phyloP scores from a whole-genome alignment of 306 rosid species.

The Mimosa pudica region DNA sequence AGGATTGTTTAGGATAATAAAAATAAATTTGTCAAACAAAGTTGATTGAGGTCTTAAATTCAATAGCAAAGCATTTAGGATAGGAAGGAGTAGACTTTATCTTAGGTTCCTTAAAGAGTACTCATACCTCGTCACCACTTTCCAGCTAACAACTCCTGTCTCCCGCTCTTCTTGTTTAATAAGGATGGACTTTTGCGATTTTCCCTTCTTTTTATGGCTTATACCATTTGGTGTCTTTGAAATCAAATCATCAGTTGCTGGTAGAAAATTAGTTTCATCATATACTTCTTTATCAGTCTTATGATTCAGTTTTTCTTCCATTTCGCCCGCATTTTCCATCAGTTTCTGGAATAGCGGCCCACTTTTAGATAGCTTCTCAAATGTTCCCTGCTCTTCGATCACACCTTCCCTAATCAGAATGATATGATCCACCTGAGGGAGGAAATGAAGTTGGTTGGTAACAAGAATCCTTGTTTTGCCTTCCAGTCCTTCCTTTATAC shows the following conservation, averaged over 20 bases:
- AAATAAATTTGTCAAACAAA: no score
- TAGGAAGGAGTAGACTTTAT: neutral
- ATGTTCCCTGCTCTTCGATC: conserved; percentile 80
- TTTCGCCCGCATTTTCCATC: conserved; percentile 89
- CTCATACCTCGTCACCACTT: conserved; percentile 65
- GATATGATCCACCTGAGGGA: conserved; percentile 82
- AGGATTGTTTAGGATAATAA: no score
- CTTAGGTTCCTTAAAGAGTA: neutral
- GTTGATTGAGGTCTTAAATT: no score
- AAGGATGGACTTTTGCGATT: conserved; percentile 60
- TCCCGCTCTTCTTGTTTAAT: conserved; percentile 87
- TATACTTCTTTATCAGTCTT: conserved; percentile 31
- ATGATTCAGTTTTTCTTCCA: conserved; percentile 61
- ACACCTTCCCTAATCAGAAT: conserved; percentile 67
- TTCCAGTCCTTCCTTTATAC: conserved; percentile 78
- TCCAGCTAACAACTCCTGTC: conserved; percentile 86
- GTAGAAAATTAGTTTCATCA: conserved; percentile 33
- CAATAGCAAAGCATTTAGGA: no score
- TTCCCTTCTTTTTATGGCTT: conserved; percentile 52
- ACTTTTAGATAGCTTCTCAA: conserved; percentile 72
- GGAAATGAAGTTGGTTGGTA: conserved; percentile 94
- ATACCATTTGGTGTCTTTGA: conserved; percentile 45
- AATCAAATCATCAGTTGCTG: conserved; percentile 39
- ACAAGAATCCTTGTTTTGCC: conserved; percentile 89
- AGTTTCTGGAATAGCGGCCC: conserved; percentile 78